phyloP scores from a whole-genome alignment of 352 stramenopile genomes.

The Phytophthora foliorum region DNA sequence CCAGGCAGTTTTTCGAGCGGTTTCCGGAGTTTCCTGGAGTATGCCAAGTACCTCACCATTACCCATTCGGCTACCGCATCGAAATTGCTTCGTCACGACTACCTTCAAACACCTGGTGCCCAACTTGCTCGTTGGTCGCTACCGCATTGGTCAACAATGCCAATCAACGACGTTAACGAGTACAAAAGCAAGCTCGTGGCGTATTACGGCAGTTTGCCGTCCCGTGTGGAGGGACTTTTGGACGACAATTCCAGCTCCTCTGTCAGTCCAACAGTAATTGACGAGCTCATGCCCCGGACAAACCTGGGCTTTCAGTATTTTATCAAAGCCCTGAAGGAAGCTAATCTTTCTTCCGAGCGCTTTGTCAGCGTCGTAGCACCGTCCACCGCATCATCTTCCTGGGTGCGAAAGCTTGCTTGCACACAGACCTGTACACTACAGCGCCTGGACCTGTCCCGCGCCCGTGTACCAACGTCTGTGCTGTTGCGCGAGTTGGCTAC shows the following conservation, averaged over 20 bases:
- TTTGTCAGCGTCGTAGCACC: constrained; percentile 79
- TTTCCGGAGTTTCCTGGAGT: constrained; percentile 74
- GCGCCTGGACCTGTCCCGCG: constrained; percentile 67
- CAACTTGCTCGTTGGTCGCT: constrained; percentile 15
- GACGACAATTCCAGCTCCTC: constrained; percentile 19
- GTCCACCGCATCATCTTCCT: constrained; percentile 60
- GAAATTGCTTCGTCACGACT: constrained; percentile 67
- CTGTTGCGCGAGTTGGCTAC: constrained; percentile 65
- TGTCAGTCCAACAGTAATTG: constrained; percentile 20
- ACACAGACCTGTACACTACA: constrained; percentile 70
- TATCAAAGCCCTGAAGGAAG: constrained; percentile 53
- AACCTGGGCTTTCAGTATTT: constrained; percentile 60
- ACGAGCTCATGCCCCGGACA: constrained; percentile 55
- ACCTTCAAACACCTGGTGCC: constrained; percentile 39
- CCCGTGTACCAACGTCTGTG: constrained; percentile 67
- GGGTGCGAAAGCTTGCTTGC: constrained; percentile 60
- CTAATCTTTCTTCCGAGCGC: constrained; percentile 52
- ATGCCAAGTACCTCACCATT: constrained; percentile 65
- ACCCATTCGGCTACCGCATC: constrained; percentile 46
- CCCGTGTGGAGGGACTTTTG: constrained; percentile 24
- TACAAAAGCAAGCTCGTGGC: constrained; percentile 53
- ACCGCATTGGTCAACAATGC: constrained; percentile 19
- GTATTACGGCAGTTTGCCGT: constrained; percentile 45
- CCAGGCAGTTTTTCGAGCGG: constrained; percentile 43
- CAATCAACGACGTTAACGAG: constrained; percentile 43